Evolutionary conservation across 805 yeast genomes (phyloP).

Genomic region (Lipomyces mesembrius): DNA sequence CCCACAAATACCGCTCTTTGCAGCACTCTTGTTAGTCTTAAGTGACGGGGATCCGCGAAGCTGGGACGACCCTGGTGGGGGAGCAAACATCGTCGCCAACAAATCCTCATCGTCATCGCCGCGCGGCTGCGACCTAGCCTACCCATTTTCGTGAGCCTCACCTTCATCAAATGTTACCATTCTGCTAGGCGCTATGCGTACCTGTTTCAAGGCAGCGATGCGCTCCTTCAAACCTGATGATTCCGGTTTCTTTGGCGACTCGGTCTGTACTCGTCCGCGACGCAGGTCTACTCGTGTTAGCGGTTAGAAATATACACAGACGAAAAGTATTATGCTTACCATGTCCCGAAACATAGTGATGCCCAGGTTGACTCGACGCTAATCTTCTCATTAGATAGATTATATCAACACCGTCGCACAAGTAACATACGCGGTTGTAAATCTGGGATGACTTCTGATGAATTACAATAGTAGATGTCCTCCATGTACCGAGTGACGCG

Average conservation of each 20-base stretch:
- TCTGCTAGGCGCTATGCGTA: not conserved
- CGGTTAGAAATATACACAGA: not conserved
- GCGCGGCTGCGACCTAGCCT: not conserved
- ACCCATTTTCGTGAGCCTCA: not conserved
- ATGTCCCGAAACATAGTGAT: not conserved
- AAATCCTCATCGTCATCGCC: not conserved
- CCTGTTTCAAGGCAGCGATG: not conserved
- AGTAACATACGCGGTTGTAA: not conserved
- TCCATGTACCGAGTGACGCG: not conserved
- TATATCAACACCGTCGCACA: not conserved
- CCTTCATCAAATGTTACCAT: not conserved
- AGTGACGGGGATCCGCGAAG: not conserved
- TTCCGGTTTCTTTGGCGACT: not conserved
- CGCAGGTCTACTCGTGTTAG: not conserved
- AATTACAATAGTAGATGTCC: not conserved
- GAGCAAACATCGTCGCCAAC: not conserved
- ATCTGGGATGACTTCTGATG: not conserved
- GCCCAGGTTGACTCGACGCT: not conserved
- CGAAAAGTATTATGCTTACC: not conserved
- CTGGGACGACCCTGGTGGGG: not conserved
- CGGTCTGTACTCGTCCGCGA: not conserved
- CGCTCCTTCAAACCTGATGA: not conserved
- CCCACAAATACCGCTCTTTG: not conserved
- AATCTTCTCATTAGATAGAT: not conserved
- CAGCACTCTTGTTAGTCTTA: not conserved